Conservation (phyloP, 768 basidiomycete genomes). For the Naganishia friedmannii region DNA sequence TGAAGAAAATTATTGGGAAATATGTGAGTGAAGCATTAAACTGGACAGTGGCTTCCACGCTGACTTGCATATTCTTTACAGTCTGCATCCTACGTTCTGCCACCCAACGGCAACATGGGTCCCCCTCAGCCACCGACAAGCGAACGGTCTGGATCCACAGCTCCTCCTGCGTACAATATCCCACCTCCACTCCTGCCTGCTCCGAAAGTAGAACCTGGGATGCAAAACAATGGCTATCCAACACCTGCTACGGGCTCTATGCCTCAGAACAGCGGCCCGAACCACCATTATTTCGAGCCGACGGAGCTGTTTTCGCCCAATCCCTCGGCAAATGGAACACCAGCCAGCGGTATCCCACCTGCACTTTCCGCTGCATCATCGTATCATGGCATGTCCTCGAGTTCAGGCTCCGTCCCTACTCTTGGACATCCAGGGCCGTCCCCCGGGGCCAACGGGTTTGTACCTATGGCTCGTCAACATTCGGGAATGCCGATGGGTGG, state of each 20-base stretch:
- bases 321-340: conserved; percentile 15
- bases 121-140: conserved; percentile 25
- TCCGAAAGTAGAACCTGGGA: not conserved
- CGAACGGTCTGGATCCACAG: conserved; percentile 20
- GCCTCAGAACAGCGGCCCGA: conserved; percentile 10
- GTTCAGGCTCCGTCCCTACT: conserved; percentile 20
- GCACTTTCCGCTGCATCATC: conserved; percentile 12
- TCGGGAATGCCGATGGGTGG: conserved; percentile 16
- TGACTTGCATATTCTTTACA: conserved; percentile 8
- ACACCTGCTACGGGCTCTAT: conserved; percentile 10
- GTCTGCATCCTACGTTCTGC: conserved; percentile 41
- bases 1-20: conserved; percentile 57
- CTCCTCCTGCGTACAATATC: conserved; percentile 25
- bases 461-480: conserved; percentile 6
- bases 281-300: conserved; percentile 20
- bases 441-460: not conserved
- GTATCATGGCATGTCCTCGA: conserved; percentile 27
- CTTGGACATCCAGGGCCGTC: conserved; percentile 6
- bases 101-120: conserved; percentile 36
- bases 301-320: conserved; percentile 18
- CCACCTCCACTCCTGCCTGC: conserved; percentile 31
- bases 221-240: not conserved
- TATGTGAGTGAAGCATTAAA: conserved; percentile 48
- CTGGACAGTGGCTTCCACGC: not conserved
- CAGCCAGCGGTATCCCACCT: conserved; percentile 18